phyloP scores from a whole-genome alignment of 805 yeast species.

The Ogataea nitratoaversa region DNA sequence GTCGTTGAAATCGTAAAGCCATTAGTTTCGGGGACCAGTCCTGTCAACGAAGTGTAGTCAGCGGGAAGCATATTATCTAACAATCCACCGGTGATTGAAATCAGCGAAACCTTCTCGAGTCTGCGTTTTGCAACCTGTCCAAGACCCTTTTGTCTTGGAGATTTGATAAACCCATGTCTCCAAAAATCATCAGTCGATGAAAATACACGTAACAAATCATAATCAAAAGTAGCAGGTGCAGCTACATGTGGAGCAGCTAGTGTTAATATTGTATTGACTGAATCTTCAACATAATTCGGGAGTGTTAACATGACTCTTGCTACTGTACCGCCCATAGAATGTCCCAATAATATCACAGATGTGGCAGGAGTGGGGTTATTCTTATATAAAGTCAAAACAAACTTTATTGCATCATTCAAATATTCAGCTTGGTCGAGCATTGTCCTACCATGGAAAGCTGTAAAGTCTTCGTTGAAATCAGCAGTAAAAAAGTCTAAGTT shows the following conservation, averaged over 20 bases:
- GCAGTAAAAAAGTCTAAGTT: conserved; percentile 84
- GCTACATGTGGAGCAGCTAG: conserved; percentile 89
- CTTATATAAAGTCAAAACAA: conserved; percentile 67
- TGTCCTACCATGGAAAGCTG: conserved; percentile 95
- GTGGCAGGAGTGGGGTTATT: conserved; percentile 25
- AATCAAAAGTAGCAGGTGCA: conserved; percentile 90
- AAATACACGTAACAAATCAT: conserved; percentile 74
- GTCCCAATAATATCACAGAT: conserved; percentile 80
- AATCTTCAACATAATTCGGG: conserved; percentile 64
- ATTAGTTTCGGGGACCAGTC: conserved; percentile 64
- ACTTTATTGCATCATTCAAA: conserved; percentile 78
- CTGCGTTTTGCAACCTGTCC: conserved; percentile 40
- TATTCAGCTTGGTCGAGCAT: conserved; percentile 91
- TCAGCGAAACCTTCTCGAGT: conserved; percentile 55
- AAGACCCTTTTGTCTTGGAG: conserved; percentile 8
- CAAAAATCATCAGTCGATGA: conserved; percentile 74
- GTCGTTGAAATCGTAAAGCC: conserved; percentile 84
- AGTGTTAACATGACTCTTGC: conserved; percentile 79
- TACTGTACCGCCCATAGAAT: conserved; percentile 98
- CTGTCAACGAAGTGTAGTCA: conserved; percentile 75
- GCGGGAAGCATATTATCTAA: conserved; percentile 80
- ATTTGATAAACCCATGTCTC: conserved; percentile 52
- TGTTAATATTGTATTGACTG: conserved; percentile 81
- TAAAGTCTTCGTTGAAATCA: conserved; percentile 92
- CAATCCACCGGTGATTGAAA: conserved; percentile 89